phyloP scores from a whole-genome alignment of 768 basidiomycete species.

The Dioszegia crocea region DNA sequence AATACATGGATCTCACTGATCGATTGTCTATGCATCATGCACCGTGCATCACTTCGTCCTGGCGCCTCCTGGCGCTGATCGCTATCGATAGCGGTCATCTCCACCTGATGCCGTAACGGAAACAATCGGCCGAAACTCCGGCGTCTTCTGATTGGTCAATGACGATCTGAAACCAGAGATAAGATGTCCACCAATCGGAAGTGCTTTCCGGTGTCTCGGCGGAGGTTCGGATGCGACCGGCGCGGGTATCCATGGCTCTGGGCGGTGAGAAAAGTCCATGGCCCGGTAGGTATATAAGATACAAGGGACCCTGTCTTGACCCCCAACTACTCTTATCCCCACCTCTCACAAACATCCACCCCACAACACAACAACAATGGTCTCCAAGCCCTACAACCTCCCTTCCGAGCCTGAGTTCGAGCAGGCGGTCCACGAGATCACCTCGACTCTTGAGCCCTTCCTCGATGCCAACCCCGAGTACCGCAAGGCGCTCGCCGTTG shows the following conservation, averaged over 20 bases:
- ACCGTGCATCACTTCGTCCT: no score
- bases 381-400: conserved; percentile 40
- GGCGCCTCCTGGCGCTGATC: no score
- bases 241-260: no score
- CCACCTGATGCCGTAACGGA: no score
- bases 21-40: no score
- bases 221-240: background rate
- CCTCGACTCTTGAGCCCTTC: conserved; percentile 61
- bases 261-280: background rate
- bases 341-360: no score
- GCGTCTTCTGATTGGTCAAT: background rate
- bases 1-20: no score
- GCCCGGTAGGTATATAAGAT: conserved; percentile 6
- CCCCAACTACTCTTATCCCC: background rate
- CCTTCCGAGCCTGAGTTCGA: conserved; percentile 67
- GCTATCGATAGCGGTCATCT: no score
- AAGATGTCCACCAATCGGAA: background rate
- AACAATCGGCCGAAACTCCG: no score
- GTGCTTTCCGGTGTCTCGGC: background rate
- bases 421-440: conserved; percentile 68
- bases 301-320: background rate
- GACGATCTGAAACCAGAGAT: background rate
- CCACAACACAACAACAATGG: background rate
- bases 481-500: conserved; percentile 63
- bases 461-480: conserved; percentile 65